A percentile compares a stretch with the other conserved stretches of the same genome.
These are phyloP conservation scores for Puccinia hordei DNA, from an alignment of 1,284 basidiomycete species.

Conservation along the genomic window DNA sequence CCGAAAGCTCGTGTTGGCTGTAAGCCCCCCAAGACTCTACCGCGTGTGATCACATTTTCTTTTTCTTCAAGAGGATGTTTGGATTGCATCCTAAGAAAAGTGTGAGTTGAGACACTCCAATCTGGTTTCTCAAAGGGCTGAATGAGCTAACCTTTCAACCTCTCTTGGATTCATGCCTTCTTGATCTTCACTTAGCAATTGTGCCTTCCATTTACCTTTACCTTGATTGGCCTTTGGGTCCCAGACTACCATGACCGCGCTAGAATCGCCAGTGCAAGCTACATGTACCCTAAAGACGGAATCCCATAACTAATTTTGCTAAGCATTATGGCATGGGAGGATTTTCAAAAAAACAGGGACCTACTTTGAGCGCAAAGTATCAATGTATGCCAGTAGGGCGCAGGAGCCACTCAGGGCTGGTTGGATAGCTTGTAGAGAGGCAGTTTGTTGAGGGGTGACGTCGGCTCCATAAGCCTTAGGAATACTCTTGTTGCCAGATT, in stretches of 20 bases:
- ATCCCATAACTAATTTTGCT: constrained; percentile 37
- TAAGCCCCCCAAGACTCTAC: constrained; percentile 72
- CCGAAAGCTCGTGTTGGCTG: constrained; percentile 90
- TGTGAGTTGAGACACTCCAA: no score
- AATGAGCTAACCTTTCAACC: no score
- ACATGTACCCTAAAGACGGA: constrained; percentile 67
- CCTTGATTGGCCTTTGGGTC: constrained; percentile 51
- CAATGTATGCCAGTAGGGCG: constrained; percentile 79
- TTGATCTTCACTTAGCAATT: constrained; percentile 88
- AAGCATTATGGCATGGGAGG: neutral
- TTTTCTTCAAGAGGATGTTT: constrained; percentile 79
- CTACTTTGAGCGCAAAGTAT: constrained; percentile 65
- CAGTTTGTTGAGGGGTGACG: constrained; percentile 45
- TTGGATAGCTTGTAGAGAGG: constrained; percentile 66
- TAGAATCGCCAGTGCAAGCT: constrained; percentile 88
- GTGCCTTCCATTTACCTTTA: constrained; percentile 75
- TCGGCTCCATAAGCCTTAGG: constrained; percentile 18
- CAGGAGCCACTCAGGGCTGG: constrained; percentile 83
- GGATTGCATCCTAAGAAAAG: no score
- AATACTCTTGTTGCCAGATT: no score
- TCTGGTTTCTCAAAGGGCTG: no score
- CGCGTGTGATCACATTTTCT: constrained; percentile 77
- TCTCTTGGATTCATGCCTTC: no score
- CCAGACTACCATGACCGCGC: constrained; percentile 94
- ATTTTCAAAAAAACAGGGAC: neutral